These are phyloP conservation scores for Exophiala aquamarina DNA, from an alignment of 2,329 filamentous ascomycete species.

Conservation along the genomic window DNA sequence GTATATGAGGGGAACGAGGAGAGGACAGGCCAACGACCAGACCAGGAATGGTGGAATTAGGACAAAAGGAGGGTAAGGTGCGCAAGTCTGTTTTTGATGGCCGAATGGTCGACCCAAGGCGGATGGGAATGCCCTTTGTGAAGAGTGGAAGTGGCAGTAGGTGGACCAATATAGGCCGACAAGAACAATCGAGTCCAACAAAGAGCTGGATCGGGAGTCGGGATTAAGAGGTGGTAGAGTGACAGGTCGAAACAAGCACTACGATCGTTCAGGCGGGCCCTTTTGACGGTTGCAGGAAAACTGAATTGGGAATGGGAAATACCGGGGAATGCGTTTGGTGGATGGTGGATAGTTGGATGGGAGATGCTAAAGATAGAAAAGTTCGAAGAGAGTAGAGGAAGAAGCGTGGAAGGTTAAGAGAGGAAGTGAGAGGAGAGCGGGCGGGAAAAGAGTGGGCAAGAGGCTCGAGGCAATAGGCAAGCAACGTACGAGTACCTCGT, in stretches of 20 bases:
- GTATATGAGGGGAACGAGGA: no score
- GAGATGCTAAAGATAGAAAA: constrained; percentile 31
- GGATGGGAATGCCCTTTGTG: neutral
- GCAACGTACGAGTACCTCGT: neutral
- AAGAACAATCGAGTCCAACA: neutral
- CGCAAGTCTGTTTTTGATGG: neutral
- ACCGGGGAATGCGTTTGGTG: constrained; percentile 12
- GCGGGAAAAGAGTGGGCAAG: neutral
- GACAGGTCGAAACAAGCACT: neutral
- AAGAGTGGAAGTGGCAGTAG: neutral
- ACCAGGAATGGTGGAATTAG: no score
- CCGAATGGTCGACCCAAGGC: neutral
- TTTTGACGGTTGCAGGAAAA: no score
- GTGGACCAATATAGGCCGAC: neutral
- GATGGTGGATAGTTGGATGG: constrained; percentile 12
- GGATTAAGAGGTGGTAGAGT: neutral
- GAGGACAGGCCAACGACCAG: no score
- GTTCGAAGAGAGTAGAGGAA: constrained; percentile 13
- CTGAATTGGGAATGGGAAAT: neutral
- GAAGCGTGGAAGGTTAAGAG: constrained; percentile 20
- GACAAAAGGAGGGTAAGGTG: neutral
- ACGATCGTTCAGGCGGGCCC: neutral
- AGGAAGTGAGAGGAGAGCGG: neutral
- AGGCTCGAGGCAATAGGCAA: neutral
- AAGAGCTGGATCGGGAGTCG: no score